A percentile compares a stretch with the other conserved stretches of the same genome.
Conservation (phyloP, 2,329 filamentous ascomycete genomes). For the Gaeumannomyces sp. region DNA sequence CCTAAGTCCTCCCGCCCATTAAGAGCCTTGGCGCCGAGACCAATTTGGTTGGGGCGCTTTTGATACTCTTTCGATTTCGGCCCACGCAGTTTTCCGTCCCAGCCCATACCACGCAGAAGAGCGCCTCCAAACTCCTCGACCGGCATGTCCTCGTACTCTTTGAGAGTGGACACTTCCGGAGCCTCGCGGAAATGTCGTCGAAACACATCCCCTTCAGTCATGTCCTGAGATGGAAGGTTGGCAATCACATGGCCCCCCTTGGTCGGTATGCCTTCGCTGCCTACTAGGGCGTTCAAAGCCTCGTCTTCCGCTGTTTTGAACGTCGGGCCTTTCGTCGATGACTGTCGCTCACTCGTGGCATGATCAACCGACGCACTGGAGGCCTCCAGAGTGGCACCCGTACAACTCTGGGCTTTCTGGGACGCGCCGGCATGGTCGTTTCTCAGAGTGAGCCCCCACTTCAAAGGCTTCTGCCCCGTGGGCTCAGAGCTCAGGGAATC, state of each 20-base stretch:
- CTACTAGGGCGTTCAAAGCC: slow-evolving; percentile 18
- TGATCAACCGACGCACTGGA: not conserved
- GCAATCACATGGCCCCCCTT: slow-evolving; percentile 14
- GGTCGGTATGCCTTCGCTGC: slow-evolving; percentile 4
- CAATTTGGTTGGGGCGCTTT: slow-evolving; percentile 72
- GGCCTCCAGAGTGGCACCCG: not conserved
- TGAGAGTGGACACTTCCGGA: slow-evolving; percentile 69
- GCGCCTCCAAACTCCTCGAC: slow-evolving; percentile 94
- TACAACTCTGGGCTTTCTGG: not conserved
- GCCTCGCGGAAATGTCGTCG: slow-evolving; percentile 62
- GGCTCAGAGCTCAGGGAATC: slow-evolving; percentile 12
- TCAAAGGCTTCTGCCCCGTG: slow-evolving; percentile 27
- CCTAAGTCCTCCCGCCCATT: slow-evolving; percentile 20
- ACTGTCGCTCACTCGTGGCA: not conserved
- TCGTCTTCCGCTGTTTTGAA: slow-evolving; percentile 12
- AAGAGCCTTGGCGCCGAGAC: slow-evolving; percentile 57
- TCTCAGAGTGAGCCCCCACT: slow-evolving; percentile 30
- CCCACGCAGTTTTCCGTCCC: slow-evolving; percentile 64
- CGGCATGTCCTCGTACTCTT: slow-evolving; percentile 81
- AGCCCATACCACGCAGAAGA: slow-evolving; percentile 87
- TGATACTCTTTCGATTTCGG: slow-evolving; percentile 59
- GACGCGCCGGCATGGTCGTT: slow-evolving; percentile 18
- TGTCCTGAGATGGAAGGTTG: slow-evolving; percentile 26
- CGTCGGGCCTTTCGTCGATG: not conserved
- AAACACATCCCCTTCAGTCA: slow-evolving; percentile 64